Percentiles rank a stretch among this genome's conserved stretches.
Conservation (phyloP, 805 yeast genomes). For the Starmerella vitae region DNA sequence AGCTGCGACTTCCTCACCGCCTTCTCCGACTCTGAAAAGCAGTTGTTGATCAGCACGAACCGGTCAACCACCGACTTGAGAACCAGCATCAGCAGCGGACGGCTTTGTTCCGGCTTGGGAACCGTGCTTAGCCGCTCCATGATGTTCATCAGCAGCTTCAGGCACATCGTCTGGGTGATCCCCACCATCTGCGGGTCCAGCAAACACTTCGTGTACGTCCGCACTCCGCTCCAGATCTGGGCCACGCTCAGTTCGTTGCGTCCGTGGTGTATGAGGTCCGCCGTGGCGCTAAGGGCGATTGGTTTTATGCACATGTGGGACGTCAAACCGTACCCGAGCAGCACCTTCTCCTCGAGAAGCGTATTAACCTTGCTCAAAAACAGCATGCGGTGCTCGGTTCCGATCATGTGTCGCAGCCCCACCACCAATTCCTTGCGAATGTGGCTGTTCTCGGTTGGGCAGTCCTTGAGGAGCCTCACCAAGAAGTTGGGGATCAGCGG, state of each 20-base stretch:
- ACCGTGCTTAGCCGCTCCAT: constrained; percentile 78
- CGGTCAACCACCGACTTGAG: constrained; percentile 79
- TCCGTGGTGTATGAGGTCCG: constrained; percentile 88
- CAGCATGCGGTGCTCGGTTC: constrained; percentile 70
- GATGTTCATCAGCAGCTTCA: constrained; percentile 71
- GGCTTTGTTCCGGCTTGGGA: constrained; percentile 66
- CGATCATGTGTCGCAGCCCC: constrained; percentile 86
- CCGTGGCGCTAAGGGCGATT: constrained; percentile 85
- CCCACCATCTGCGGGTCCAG: constrained; percentile 71
- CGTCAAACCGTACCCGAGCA: constrained; percentile 87
- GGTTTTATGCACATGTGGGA: constrained; percentile 83
- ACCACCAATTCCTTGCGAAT: constrained; percentile 88
- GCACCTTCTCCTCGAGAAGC: constrained; percentile 70
- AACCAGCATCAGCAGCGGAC: constrained; percentile 73
- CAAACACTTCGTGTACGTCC: constrained; percentile 63
- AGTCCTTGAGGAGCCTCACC: constrained; percentile 75
- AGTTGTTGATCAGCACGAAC: constrained; percentile 55
- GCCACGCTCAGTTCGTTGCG: constrained; percentile 67
- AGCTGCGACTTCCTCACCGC: constrained; percentile 31
- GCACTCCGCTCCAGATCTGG: constrained; percentile 79
- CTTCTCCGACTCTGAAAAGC: constrained; percentile 15
- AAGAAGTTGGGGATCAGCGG: constrained; percentile 73
- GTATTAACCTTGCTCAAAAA: constrained; percentile 78
- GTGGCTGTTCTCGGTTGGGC: constrained; percentile 83
- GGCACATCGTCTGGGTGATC: constrained; percentile 93